phyloP scores from a whole-genome alignment of 495 filamentous ascomycete genomes.

The Entonaema liquescens region DNA sequence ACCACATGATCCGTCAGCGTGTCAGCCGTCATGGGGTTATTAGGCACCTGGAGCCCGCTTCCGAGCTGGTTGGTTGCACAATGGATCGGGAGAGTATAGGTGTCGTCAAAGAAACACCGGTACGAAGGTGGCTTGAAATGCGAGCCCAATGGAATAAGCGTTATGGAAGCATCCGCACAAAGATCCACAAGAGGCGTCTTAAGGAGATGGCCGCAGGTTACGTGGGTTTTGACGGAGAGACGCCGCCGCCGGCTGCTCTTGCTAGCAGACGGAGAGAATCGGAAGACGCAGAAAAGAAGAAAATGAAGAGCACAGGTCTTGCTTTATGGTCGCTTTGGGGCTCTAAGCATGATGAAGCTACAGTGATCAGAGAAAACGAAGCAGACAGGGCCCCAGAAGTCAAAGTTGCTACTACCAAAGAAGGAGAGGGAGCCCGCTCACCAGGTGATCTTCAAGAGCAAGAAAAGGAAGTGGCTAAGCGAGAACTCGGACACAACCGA shows the following conservation, averaged over 20 bases:
- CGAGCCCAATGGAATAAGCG: slow-evolving; percentile 75
- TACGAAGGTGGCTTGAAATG: slow-evolving; percentile 81
- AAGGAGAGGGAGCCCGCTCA: slow-evolving; percentile 52
- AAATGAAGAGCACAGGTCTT: slow-evolving; percentile 75
- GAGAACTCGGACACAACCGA: slow-evolving; percentile 27
- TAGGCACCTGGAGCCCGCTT: slow-evolving; percentile 67
- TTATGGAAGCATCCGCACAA: slow-evolving; percentile 70
- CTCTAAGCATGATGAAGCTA: slow-evolving; percentile 83
- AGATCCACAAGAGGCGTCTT: slow-evolving; percentile 73
- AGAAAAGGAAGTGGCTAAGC: slow-evolving; percentile 30
- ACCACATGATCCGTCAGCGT: slow-evolving; percentile 90
- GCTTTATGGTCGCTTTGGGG: slow-evolving; percentile 86
- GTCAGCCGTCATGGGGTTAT: slow-evolving; percentile 80
- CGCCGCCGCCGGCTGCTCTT: slow-evolving; percentile 82
- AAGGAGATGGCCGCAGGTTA: slow-evolving; percentile 76
- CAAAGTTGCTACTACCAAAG: slow-evolving; percentile 37
- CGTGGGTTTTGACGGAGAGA: slow-evolving; percentile 74
- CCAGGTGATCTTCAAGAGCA: slow-evolving; percentile 49
- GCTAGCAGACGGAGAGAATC: slow-evolving; percentile 70
- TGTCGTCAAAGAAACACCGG: slow-evolving; percentile 78
- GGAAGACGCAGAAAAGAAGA: slow-evolving; percentile 55
- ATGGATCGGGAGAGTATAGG: slow-evolving; percentile 73
- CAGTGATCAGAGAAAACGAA: slow-evolving; percentile 62
- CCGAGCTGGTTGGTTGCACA: slow-evolving; percentile 68
- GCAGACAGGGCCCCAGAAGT: slow-evolving; percentile 44